Base-by-base conservation (phyloP, 1,284 basidiomycete genomes). In the Apiotrichum siamense region DNA sequence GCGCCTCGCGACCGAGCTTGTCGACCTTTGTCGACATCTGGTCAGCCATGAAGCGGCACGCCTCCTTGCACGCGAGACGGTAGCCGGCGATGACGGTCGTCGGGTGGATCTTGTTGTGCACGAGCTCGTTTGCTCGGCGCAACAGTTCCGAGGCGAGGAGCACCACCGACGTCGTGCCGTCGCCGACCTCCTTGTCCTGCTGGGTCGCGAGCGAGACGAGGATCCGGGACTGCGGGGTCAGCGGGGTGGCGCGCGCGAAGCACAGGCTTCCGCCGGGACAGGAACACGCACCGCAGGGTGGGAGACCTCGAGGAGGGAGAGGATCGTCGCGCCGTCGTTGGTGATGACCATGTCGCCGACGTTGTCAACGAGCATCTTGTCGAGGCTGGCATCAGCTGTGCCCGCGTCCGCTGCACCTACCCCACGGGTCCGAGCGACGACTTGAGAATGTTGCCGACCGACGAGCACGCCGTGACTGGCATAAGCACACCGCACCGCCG, bases 281-380 rank as follows among this genome's bases (percentile, higher is more conserved):
- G 26, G 7, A 13, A n/a, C 29, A 73, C 75, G 35, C 50, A 77
- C 92, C 7, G 94, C 91, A 38, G 94, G 92, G 70, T 97, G 91
- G 62, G 93, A 85, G 41, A 97, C 92, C 38, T 90, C 85, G 40
- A 97, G 79, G 21, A 98, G 80, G 31, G 88, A 86, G 38, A 98
- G 83, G 63, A 99, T 99, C 27, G 96, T 98, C 23, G 96, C 96
- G 45, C 96, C 96, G 77, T 98, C 96, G 76, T 99, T 99, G 51
- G 94, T 97, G 73, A 99, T 98, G 35, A 94, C 98, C 39, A 99
- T 93, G 80, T 99, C 96, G 64, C 96, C 96, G 64, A 98, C 94
- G 76, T 97, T 96, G 75, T 98, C 94, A 25, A 98, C 94, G 44
- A 97, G 80, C 93, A 98, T 93, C 76, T 96, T 96, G 73, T 96